Base-by-base conservation (phyloP, 768 basidiomycete species). In the Xerocomus potaroensis region DNA sequence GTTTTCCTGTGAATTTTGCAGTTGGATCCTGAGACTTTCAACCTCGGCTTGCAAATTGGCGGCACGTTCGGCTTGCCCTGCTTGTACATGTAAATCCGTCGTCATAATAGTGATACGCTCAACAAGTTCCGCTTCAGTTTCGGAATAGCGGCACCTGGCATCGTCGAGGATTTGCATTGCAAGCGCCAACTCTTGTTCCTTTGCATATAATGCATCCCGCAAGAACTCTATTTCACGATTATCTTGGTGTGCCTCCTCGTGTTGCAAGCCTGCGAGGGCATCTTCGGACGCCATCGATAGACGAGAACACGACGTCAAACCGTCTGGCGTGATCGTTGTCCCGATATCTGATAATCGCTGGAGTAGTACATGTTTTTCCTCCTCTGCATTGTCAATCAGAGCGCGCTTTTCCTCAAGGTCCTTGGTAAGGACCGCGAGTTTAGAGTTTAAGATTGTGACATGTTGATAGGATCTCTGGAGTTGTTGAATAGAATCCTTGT, bases 211-310 rank as follows among this genome's bases (percentile, higher is more conserved):
- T 31, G 60, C 72, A 15, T 57, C 54, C 41, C 69, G 69, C 19
- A 79, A 47, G 18, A 66, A 57, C 37, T 75, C 72, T 43, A 64
- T 59, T 29, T 67, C 59, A 33, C 58, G n/a, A n/a, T n/a, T n/a
- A n/a, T n/a, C n/a, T n/a, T n/a, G n/a, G n/a, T n/a, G n/a, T n/a
- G n/a, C n/a, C n/a, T n/a, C n/a, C n/a, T n/a, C n/a, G 42, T 60
- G 40, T 19, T 23, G n/a, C n/a, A n/a, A n/a, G n/a, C 8, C 14
- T 16, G 14, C 7, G 7, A 9, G n/a, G 9, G 6, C 22, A 8
- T 16, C 24, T 29, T 27, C 10, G 10, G 26, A 10, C 5, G 26
- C 10, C 26, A 10, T 27, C 26, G 5, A 10, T 5, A 10, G 5
- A 10, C 26, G 26, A 27, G 26, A 27, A 5, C 26, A 15, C 12